These are phyloP conservation scores for Scutellaria baicalensis DNA, from an alignment of 257 asterid genomes.

Conservation along the genomic window DNA sequence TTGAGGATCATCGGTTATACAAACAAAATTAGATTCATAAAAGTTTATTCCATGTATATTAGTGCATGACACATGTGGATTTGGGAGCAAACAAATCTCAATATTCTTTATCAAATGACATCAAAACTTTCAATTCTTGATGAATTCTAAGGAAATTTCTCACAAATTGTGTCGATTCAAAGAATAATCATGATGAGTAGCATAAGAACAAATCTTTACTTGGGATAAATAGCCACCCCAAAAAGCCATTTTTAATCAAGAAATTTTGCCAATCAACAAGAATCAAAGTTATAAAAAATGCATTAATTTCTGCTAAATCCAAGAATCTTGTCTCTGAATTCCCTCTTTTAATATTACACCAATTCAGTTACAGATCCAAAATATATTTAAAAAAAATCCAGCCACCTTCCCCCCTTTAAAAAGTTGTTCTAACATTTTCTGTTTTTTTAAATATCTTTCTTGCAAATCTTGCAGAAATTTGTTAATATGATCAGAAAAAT, in stretches of 20 bases:
- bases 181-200: slow-evolving; percentile 18
- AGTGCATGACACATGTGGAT: slow-evolving; percentile 5
- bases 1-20: too few species aligned
- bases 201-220: slow-evolving; percentile 20
- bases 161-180: slow-evolving; percentile 12
- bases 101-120: slow-evolving; percentile 19
- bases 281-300: slow-evolving; percentile 1
- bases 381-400: neutral
- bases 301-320: slow-evolving; percentile 29
- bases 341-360: slow-evolving; percentile 24
- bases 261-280: slow-evolving; percentile 11
- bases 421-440: neutral
- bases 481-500: slow-evolving; percentile 15
- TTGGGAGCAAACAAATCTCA: slow-evolving; percentile 29
- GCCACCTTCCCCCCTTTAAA: slow-evolving; percentile 17
- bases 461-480: slow-evolving; percentile 8
- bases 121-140: slow-evolving; percentile 5
- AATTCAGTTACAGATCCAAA: slow-evolving; percentile 38
- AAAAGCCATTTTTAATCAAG: neutral
- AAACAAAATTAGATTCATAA: too few species aligned
- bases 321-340: slow-evolving; percentile 43
- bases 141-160: neutral
- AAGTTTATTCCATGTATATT: slow-evolving; percentile 14
- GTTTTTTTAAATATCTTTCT: slow-evolving; percentile 8
- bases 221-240: slow-evolving; percentile 36